Evolutionary conservation across 495 filamentous ascomycete species (phyloP).

Genomic region (Barbatosphaeria neglecta): DNA sequence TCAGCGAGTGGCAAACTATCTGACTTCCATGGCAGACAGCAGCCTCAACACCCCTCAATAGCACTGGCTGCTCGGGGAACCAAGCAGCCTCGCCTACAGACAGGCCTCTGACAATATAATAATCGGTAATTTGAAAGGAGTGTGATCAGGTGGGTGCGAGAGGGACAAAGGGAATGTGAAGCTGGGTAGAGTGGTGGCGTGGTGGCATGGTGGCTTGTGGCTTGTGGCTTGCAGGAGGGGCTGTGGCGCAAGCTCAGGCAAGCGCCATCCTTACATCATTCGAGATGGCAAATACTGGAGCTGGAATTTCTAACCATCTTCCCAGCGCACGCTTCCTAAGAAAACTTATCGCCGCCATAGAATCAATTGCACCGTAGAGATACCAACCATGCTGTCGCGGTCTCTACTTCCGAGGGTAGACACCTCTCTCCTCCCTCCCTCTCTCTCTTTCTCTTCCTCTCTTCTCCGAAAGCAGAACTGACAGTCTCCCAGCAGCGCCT

Average conservation of each 20-base stretch:
- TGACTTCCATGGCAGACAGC: too few species aligned
- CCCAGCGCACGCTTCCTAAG: neutral
- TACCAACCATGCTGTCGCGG: slow-evolving; percentile 10
- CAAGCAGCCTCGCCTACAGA: too few species aligned
- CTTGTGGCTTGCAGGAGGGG: neutral
- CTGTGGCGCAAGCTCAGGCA: neutral
- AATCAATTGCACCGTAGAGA: neutral
- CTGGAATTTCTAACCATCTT: neutral
- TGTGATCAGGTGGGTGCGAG: too few species aligned
- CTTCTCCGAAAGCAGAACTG: slow-evolving; percentile 3
- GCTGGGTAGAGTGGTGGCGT: too few species aligned
- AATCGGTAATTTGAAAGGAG: too few species aligned
- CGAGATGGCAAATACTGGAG: neutral
- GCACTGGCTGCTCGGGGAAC: too few species aligned
- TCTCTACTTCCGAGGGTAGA: slow-evolving; percentile 9
- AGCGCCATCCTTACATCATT: neutral
- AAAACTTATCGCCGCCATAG: neutral
- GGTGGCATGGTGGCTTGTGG: too few species aligned
- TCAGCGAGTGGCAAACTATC: too few species aligned
- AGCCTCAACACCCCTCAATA: too few species aligned
- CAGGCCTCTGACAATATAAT: too few species aligned
- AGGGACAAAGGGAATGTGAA: too few species aligned
- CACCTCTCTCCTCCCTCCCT: neutral
- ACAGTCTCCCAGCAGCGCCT: slow-evolving; percentile 9
- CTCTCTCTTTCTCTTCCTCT: neutral